These are phyloP conservation scores for Phytophthora macrochlamydospora DNA, from an alignment of 352 stramenopile species.

Conservation along the genomic window DNA sequence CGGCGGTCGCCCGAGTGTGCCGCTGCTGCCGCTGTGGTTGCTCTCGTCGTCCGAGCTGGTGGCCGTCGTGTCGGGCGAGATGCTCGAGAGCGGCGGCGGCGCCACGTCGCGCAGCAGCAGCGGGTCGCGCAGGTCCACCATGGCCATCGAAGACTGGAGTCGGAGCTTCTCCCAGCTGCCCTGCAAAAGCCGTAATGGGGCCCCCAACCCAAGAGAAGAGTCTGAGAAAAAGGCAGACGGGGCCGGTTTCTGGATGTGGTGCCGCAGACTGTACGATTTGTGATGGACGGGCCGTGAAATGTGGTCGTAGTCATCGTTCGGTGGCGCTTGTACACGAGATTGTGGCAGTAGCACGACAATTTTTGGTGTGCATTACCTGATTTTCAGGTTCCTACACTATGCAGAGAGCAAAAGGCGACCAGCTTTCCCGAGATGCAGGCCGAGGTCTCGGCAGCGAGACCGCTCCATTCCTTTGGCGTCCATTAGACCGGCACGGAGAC, in stretches of 20 bases:
- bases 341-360: not conserved
- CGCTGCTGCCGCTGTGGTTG: conserved; percentile 10
- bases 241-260: not conserved
- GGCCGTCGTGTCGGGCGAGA: conserved; percentile 15
- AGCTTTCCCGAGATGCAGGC: not conserved
- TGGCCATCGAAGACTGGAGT: not conserved
- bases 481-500: too few relatives aligned
- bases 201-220: not conserved
- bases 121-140: conserved; percentile 22
- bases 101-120: conserved; percentile 25
- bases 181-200: conserved; percentile 22
- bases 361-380: conserved; percentile 1
- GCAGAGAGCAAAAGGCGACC: not conserved
- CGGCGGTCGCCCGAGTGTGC: conserved; percentile 14
- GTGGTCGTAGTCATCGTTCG: too few relatives aligned
- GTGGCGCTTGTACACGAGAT: not conserved
- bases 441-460: not conserved
- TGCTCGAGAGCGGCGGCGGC: conserved; percentile 5
- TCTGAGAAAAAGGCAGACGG: conserved; percentile 4
- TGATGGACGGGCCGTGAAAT: too few relatives aligned
- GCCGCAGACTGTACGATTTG: too few relatives aligned
- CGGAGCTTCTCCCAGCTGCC: not conserved
- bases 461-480: too few relatives aligned
- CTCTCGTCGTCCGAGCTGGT: conserved; percentile 35
- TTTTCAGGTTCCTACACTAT: not conserved